Conservation (phyloP, 305 asterid species). For the Solanum hybrid region DNA sequence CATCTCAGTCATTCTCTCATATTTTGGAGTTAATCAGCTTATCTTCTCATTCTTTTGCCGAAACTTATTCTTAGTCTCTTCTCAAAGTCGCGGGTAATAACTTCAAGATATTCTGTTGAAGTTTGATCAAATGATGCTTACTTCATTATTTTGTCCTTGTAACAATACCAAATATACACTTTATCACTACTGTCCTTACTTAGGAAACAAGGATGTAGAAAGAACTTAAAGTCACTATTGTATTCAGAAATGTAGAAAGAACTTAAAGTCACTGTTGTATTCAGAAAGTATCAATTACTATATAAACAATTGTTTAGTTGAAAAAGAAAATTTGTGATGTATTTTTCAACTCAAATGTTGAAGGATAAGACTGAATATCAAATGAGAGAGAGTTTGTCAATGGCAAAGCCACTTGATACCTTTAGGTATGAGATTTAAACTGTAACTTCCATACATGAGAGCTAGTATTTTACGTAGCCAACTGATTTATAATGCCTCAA, state of each 20-base stretch:
- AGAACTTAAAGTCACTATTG: not conserved
- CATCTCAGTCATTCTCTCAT: not conserved
- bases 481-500: not conserved
- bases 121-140: slow-evolving; percentile 16
- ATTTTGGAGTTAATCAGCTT: not conserved
- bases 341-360: not conserved
- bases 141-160: not conserved
- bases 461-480: not conserved
- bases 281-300: not conserved
- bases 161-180: not conserved
- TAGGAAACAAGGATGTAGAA: not conserved
- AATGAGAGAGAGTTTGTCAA: not conserved
- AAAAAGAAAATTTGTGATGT: not conserved
- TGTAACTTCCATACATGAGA: not conserved
- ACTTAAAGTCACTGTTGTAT: not conserved
- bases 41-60: not conserved
- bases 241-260: not conserved
- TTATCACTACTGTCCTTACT: not conserved
- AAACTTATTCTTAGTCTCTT: not conserved
- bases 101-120: slow-evolving; percentile 9
- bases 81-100: not conserved
- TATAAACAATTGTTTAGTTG: not conserved
- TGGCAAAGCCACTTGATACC: not conserved
- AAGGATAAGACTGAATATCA: not conserved
- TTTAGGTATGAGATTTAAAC: not conserved